Evolutionary conservation across 1,284 basidiomycete genomes (phyloP).

Genomic region (Erythrobasidium hasegawianum): DNA sequence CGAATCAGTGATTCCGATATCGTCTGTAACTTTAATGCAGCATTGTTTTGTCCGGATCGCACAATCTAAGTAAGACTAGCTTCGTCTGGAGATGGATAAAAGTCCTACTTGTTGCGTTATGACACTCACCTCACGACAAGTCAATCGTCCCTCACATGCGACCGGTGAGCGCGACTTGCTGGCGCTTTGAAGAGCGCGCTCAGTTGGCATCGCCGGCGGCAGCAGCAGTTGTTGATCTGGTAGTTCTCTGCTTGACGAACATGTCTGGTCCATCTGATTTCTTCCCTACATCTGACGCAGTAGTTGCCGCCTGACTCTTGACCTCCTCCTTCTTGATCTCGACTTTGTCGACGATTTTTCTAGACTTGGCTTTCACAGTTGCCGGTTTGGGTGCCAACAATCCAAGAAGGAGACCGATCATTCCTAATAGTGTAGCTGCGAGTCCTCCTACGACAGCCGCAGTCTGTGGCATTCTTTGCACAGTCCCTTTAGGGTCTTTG

Average conservation of each 20-base stretch:
- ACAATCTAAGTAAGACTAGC: too few relatives aligned
- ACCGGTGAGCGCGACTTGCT: too few relatives aligned
- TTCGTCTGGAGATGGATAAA: too few relatives aligned
- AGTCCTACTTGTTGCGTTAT: too few relatives aligned
- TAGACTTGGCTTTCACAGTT: slow-evolving; percentile 23
- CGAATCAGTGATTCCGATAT: too few relatives aligned
- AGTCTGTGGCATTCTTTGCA: slow-evolving; percentile 78
- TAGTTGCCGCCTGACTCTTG: slow-evolving; percentile 15
- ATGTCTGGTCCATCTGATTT: slow-evolving; percentile 3
- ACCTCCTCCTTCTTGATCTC: slow-evolving; percentile 11
- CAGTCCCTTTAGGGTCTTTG: slow-evolving; percentile 66
- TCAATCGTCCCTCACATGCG: too few relatives aligned
- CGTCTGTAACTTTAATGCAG: too few relatives aligned
- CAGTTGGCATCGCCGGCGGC: slow-evolving; percentile 11
- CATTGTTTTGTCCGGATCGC: too few relatives aligned
- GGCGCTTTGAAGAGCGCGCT: too few relatives aligned
- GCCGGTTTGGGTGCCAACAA: slow-evolving; percentile 30
- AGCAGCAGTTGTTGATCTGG: not conserved
- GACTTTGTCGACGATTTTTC: slow-evolving; percentile 18
- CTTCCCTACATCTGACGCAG: slow-evolving; percentile 20
- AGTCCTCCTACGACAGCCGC: slow-evolving; percentile 69
- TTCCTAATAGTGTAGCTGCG: slow-evolving; percentile 71
- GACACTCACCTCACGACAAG: too few relatives aligned
- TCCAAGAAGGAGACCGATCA: slow-evolving; percentile 61
- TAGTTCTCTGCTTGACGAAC: slow-evolving; percentile 1